Conservation (phyloP, 2,329 filamentous ascomycete species). For the Apiospora aurea region DNA sequence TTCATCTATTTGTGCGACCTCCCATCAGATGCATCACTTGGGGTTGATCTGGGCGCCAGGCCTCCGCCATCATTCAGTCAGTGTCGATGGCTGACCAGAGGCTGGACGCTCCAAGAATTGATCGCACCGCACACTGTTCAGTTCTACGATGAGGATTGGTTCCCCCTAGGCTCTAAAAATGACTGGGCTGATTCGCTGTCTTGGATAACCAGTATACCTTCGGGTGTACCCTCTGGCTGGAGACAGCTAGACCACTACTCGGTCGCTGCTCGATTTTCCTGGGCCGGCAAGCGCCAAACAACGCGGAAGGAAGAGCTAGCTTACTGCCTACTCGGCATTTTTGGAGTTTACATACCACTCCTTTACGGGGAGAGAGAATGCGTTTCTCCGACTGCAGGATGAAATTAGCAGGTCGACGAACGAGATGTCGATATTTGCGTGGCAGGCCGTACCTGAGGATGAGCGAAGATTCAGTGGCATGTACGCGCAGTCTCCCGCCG, state of each 20-base stretch:
- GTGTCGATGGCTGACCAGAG: slow-evolving; percentile 22
- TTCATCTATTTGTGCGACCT: slow-evolving; percentile 8
- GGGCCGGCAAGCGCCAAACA: slow-evolving; percentile 18
- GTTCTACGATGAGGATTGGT: slow-evolving; percentile 20
- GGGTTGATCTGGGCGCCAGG: no score
- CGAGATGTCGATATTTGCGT: slow-evolving; percentile 21
- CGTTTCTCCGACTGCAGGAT: slow-evolving; percentile 24
- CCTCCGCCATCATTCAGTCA: neutral
- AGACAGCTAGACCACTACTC: neutral
- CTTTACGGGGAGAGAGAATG: slow-evolving; percentile 18
- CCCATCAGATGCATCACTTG: neutral
- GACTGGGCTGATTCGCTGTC: neutral
- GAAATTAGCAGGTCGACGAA: slow-evolving; percentile 22
- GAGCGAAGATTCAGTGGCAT: neutral
- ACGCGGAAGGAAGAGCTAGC: slow-evolving; percentile 21
- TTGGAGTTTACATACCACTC: slow-evolving; percentile 22
- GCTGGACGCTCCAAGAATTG: slow-evolving; percentile 24
- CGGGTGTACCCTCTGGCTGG: neutral
- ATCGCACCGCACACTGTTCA: no score
- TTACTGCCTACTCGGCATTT: slow-evolving; percentile 21
- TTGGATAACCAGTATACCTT: neutral
- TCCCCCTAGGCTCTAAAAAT: slow-evolving; percentile 3
- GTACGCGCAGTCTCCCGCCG: neutral
- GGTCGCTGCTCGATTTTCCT: slow-evolving; percentile 15
- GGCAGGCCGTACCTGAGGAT: neutral